Conservation (phyloP, 1,139 yeast genomes). For the Williopsis jadinii region DNA sequence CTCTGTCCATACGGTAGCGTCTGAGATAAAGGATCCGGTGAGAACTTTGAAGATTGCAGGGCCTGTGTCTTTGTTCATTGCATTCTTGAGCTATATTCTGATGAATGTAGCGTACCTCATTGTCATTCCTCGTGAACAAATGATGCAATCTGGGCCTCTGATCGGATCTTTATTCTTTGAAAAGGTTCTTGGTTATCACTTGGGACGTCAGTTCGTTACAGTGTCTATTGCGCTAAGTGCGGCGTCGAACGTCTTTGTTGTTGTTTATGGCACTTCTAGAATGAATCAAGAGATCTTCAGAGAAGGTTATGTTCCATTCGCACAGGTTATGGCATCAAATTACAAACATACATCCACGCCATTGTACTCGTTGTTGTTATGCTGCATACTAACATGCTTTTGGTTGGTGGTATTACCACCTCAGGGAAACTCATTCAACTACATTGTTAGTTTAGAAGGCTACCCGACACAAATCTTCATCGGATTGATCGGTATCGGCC, state of each 20-base stretch:
- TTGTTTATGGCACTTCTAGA: conserved; percentile 50
- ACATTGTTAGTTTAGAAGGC: conserved; percentile 52
- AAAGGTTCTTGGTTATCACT: conserved; percentile 42
- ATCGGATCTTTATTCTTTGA: conserved; percentile 54
- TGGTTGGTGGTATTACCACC: conserved; percentile 41
- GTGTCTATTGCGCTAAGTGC: conserved; percentile 52
- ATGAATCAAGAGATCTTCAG: conserved; percentile 60
- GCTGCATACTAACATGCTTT: conserved; percentile 26
- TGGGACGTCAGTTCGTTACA: conserved; percentile 49
- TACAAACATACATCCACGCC: conserved; percentile 51
- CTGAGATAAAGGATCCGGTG: conserved; percentile 53
- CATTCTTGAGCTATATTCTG: conserved; percentile 43
- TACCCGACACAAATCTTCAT: conserved; percentile 47
- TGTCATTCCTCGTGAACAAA: conserved; percentile 46
- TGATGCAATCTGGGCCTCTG: conserved; percentile 47
- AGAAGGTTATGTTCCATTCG: conserved; percentile 54
- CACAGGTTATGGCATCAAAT: conserved; percentile 46
- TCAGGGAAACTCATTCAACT: conserved; percentile 47
- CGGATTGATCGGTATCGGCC: conserved; percentile 42
- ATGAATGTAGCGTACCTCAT: conserved; percentile 52
- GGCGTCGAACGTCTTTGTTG: conserved; percentile 59
- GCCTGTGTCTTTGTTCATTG: conserved; percentile 42
- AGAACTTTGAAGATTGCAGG: conserved; percentile 56
- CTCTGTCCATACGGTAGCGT: conserved; percentile 53
- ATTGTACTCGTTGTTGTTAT: conserved; percentile 34